These are phyloP conservation scores for Epichloe uncinata DNA, from an alignment of 2,329 filamentous ascomycete species.

Conservation along the genomic window DNA sequence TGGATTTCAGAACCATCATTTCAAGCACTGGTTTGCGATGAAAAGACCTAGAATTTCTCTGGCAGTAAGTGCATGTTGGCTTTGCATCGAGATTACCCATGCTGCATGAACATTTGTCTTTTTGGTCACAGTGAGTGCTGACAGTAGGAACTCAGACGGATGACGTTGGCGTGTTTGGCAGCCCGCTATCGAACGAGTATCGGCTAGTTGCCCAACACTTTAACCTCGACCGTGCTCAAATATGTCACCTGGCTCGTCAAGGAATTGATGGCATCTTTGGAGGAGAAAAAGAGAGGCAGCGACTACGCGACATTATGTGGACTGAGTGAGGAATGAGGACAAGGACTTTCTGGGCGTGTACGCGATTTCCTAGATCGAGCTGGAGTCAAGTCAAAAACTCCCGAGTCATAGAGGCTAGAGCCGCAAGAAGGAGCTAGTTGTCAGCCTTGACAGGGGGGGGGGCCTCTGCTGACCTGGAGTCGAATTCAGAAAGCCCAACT, in stretches of 20 bases:
- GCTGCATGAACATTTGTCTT: not conserved
- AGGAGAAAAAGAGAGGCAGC: constrained; percentile 44
- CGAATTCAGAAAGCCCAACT: no score
- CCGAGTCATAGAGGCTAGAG: no score
- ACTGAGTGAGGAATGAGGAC: not conserved
- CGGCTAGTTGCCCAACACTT: constrained; percentile 60
- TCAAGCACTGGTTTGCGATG: constrained; percentile 55
- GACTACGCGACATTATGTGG: constrained; percentile 41
- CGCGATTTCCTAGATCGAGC: no score
- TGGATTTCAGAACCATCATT: constrained; percentile 58
- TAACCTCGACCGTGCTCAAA: constrained; percentile 30
- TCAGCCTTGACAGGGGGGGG: no score
- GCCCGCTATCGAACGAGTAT: constrained; percentile 65
- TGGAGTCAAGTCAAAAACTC: no score
- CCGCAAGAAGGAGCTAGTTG: no score
- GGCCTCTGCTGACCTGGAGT: no score
- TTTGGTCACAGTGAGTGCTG: not conserved
- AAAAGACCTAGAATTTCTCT: constrained; percentile 49
- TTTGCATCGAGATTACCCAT: not conserved
- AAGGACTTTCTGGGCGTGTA: not conserved
- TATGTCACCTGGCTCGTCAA: constrained; percentile 43
- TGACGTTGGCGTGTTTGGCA: constrained; percentile 72
- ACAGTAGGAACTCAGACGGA: constrained; percentile 47
- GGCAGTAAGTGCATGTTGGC: constrained; percentile 41
- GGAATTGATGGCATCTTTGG: constrained; percentile 55